Conservation (phyloP, 495 filamentous ascomycete species). For the Aspergillus indologenus region DNA sequence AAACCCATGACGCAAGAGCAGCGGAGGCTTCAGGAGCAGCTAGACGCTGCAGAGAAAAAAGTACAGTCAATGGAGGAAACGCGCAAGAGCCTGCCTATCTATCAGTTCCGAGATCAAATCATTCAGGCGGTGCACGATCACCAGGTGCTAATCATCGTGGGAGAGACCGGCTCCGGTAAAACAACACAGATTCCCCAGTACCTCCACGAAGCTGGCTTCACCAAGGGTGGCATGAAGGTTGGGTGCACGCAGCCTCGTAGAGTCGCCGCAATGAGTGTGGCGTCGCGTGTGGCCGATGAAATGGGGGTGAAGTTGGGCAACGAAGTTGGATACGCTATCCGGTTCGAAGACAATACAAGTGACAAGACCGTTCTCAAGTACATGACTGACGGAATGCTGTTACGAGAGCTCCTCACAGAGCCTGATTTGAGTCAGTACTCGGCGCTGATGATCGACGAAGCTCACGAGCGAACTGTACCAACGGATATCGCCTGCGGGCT, state of each 20-base stretch:
- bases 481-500: slow-evolving; percentile 91
- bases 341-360: slow-evolving; percentile 90
- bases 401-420: slow-evolving; percentile 88
- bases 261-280: slow-evolving; percentile 96
- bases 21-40: slow-evolving; percentile 67
- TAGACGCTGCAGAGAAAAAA: slow-evolving; percentile 85
- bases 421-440: slow-evolving; percentile 83
- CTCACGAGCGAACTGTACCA: slow-evolving; percentile 87
- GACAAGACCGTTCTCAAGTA: slow-evolving; percentile 95
- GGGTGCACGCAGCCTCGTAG: slow-evolving; percentile 77
- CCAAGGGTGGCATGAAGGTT: slow-evolving; percentile 61
- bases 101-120: slow-evolving; percentile 72
- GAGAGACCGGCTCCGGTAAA: slow-evolving; percentile 86
- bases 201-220: slow-evolving; percentile 84
- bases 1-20: slow-evolving; percentile 75
- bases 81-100: slow-evolving; percentile 87
- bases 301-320: slow-evolving; percentile 88
- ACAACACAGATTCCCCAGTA: slow-evolving; percentile 89
- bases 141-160: slow-evolving; percentile 83
- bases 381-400: slow-evolving; percentile 97
- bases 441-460: slow-evolving; percentile 94
- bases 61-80: slow-evolving; percentile 84
- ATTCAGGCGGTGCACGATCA: slow-evolving; percentile 73
- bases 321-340: slow-evolving; percentile 92
- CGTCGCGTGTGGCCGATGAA: slow-evolving; percentile 90